Evolutionary conservation across 352 stramenopile species (phyloP).

Genomic region (Phytopythium litorale): DNA sequence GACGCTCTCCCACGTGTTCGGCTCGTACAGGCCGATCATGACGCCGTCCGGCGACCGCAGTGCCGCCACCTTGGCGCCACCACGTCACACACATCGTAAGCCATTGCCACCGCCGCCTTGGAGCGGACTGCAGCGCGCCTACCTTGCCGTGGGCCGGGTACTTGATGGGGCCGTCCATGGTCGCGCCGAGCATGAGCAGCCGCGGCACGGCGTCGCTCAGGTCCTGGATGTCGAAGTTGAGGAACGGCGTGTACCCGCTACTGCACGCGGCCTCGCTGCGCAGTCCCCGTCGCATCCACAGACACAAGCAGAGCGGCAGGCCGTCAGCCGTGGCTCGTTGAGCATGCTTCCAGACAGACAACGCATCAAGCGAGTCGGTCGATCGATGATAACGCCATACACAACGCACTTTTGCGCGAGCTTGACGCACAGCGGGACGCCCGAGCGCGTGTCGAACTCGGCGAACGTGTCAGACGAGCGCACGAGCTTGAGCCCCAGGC

Average conservation of each 20-base stretch:
- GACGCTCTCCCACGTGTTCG: slow-evolving; percentile 84
- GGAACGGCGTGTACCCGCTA: slow-evolving; percentile 86
- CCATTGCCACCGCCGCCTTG: background rate
- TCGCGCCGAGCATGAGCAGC: slow-evolving; percentile 82
- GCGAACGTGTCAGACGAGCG: slow-evolving; percentile 78
- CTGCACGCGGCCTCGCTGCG: slow-evolving; percentile 74
- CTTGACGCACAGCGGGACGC: slow-evolving; percentile 75
- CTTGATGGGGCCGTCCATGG: slow-evolving; percentile 92
- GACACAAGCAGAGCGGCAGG: slow-evolving; percentile 6
- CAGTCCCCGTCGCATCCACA: background rate
- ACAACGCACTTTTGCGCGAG: slow-evolving; percentile 61
- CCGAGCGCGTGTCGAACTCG: slow-evolving; percentile 67
- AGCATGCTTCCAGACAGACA: no score
- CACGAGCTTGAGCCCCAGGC: slow-evolving; percentile 68
- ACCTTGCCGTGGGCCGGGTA: slow-evolving; percentile 90
- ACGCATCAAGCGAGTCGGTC: no score
- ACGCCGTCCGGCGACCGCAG: slow-evolving; percentile 87
- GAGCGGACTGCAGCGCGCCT: background rate
- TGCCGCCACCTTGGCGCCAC: slow-evolving; percentile 59
- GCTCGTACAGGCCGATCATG: slow-evolving; percentile 92
- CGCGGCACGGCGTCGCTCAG: slow-evolving; percentile 84
- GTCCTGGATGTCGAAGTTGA: slow-evolving; percentile 91
- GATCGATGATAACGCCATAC: no score
- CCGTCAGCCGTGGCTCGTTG: background rate
- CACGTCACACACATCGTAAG: slow-evolving; percentile 2